Evolutionary conservation across 306 rosid species (phyloP).

Genomic region (Sicyos baderoa): DNA sequence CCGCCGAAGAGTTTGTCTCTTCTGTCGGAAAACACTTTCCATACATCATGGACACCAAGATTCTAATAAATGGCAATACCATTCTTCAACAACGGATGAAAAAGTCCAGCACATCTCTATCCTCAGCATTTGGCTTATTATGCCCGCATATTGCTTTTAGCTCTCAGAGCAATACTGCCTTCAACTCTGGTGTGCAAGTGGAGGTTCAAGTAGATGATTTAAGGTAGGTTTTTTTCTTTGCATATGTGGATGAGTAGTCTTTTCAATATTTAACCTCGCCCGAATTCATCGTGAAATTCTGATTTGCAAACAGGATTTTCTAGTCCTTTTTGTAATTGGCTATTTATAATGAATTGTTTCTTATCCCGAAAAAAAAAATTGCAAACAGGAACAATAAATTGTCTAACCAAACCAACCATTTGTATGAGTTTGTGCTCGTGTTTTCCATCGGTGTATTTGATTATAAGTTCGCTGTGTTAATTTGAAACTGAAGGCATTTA

Average conservation of each 20-base stretch:
- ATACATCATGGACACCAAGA: constrained; percentile 67
- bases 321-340: too few relatives aligned
- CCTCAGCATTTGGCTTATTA: constrained; percentile 61
- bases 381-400: not conserved
- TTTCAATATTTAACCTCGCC: not conserved
- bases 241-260: not conserved
- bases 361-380: too few relatives aligned
- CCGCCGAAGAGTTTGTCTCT: constrained; percentile 65
- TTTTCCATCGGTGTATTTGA: not conserved
- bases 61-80: constrained; percentile 49
- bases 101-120: constrained; percentile 57
- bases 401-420: not conserved
- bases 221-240: constrained; percentile 45
- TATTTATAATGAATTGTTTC: too few relatives aligned
- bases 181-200: constrained; percentile 43
- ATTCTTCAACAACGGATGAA: constrained; percentile 59
- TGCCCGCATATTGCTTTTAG: constrained; percentile 71
- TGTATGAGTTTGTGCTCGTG: not conserved
- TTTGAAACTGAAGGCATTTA: not conserved
- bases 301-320: not conserved
- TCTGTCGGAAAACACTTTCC: constrained; percentile 69
- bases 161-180: constrained; percentile 31
- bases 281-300: not conserved
- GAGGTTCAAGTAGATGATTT: constrained; percentile 71
- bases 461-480: not conserved